Percentiles rank a stretch among this genome's conserved stretches.
Evolutionary conservation across 345 rosid genomes (phyloP).

Genomic region (Citrus unshiu): DNA sequence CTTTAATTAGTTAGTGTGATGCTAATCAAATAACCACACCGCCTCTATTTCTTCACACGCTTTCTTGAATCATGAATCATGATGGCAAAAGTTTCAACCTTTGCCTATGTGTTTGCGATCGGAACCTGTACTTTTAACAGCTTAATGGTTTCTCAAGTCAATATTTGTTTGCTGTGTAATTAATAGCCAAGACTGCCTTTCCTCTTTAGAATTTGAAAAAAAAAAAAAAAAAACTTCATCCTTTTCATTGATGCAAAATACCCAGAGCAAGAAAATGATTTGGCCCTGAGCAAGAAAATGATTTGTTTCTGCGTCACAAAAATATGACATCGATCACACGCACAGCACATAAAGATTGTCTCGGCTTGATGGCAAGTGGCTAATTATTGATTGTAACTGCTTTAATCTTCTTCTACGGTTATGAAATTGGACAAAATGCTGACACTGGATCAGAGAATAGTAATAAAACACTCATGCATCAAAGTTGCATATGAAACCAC

Average conservation of each 20-base stretch:
- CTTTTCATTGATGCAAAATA: background rate
- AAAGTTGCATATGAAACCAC: background rate
- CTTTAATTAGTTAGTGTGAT: background rate
- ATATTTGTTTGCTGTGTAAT: conserved; percentile 12
- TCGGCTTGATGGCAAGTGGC: background rate
- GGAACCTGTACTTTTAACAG: background rate
- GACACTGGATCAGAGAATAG: background rate
- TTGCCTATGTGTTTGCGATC: background rate
- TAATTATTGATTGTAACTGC: background rate
- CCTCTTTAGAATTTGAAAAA: background rate
- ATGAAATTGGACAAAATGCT: background rate
- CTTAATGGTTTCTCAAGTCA: background rate
- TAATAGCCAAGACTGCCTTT: background rate
- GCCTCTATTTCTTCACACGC: background rate
- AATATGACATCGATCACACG: background rate
- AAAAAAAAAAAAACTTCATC: background rate
- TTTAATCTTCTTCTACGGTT: background rate
- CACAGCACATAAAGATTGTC: background rate
- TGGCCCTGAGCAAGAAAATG: background rate
- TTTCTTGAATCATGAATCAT: background rate
- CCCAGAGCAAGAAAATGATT: background rate
- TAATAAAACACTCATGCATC: background rate
- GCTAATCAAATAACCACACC: conserved; percentile 1
- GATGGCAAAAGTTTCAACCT: background rate
- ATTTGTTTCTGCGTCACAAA: background rate